phyloP scores from a whole-genome alignment of 495 filamentous ascomycete species.

The Penicillium maclennaniae region DNA sequence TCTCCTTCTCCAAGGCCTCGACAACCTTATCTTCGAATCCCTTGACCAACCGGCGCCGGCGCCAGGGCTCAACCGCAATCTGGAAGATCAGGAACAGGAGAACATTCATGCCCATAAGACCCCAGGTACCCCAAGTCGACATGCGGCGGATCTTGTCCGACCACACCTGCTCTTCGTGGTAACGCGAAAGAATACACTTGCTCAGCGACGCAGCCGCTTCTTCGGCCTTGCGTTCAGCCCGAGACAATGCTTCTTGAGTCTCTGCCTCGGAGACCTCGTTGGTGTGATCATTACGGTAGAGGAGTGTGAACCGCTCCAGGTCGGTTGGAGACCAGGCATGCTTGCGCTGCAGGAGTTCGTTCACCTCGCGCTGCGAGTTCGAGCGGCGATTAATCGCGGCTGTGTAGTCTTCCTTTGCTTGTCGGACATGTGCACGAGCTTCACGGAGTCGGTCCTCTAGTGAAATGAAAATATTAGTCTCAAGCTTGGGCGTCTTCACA shows the following conservation, averaged over 20 bases:
- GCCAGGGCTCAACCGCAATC: conserved; percentile 93
- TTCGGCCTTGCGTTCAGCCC: conserved; percentile 72
- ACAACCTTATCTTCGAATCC: conserved; percentile 77
- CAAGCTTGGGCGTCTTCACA: not conserved
- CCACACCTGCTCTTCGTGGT: conserved; percentile 99
- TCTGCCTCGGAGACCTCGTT: conserved; percentile 85
- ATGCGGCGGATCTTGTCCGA: conserved; percentile 94
- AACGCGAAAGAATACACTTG: conserved; percentile 76
- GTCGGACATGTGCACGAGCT: conserved; percentile 61
- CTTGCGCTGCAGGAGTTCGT: conserved; percentile 87
- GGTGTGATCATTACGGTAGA: conserved; percentile 89
- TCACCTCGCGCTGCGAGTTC: conserved; percentile 90
- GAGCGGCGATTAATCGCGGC: conserved; percentile 73
- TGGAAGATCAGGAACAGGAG: conserved; percentile 84
- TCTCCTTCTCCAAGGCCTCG: conserved; percentile 75
- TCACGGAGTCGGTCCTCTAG: conserved; percentile 59
- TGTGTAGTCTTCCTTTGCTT: conserved; percentile 72
- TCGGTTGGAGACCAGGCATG: conserved; percentile 84
- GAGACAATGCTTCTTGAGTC: conserved; percentile 65
- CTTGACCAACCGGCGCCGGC: conserved; percentile 69
- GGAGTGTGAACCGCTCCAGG: conserved; percentile 88
- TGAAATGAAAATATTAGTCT: conserved; percentile 2
- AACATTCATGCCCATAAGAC: conserved; percentile 94
- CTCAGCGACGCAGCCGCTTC: conserved; percentile 69
- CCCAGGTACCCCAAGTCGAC: conserved; percentile 97